phyloP scores from a whole-genome alignment of 805 yeast species.

The Kuraishia borneana region DNA sequence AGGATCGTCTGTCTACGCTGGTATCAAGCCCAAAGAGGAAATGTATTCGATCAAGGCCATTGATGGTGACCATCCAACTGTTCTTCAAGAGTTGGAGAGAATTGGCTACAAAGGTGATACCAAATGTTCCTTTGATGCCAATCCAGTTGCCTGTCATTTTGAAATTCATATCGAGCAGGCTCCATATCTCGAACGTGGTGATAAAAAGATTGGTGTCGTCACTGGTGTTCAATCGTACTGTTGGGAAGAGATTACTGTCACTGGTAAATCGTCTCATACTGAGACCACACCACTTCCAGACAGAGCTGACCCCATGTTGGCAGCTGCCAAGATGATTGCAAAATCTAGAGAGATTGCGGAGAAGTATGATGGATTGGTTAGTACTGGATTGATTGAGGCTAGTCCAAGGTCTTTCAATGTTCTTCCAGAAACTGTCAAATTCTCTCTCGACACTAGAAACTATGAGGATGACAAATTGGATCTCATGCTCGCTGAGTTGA shows the following conservation, averaged over 20 bases:
- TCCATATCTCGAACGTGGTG: constrained; percentile 47
- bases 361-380: constrained; percentile 38
- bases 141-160: constrained; percentile 58
- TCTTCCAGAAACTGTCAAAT: constrained; percentile 49
- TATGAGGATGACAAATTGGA: constrained; percentile 29
- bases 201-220: constrained; percentile 52
- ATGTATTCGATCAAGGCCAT: constrained; percentile 41
- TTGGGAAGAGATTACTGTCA: constrained; percentile 46
- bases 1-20: constrained; percentile 62
- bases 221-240: constrained; percentile 54
- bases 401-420: constrained; percentile 57
- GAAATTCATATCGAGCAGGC: constrained; percentile 74
- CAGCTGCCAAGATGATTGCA: constrained; percentile 45
- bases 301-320: constrained; percentile 50
- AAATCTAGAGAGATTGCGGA: constrained; percentile 45
- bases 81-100: constrained; percentile 40
- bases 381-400: constrained; percentile 46
- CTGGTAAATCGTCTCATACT: constrained; percentile 58
- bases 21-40: constrained; percentile 29
- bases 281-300: constrained; percentile 60
- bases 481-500: constrained; percentile 24
- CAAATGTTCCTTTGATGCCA: constrained; percentile 33
- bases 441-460: constrained; percentile 53
- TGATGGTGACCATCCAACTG: constrained; percentile 36
- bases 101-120: constrained; percentile 51